These are phyloP conservation scores for Trichoderma endophyticum DNA, from an alignment of 2,329 filamentous ascomycete species.

Conservation along the genomic window DNA sequence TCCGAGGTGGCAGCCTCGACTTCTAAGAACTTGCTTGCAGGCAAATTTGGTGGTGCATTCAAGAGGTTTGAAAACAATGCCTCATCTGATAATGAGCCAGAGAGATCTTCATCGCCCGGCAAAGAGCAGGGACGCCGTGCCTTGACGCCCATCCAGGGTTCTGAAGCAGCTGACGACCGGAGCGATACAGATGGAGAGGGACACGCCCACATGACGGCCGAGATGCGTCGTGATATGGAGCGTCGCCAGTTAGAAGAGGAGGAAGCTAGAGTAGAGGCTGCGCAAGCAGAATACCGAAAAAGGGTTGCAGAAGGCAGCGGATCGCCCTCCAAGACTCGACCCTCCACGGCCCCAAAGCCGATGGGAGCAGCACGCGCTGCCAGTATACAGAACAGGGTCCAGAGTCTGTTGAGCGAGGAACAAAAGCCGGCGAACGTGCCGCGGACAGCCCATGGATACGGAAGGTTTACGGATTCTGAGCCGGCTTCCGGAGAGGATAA, in stretches of 20 bases:
- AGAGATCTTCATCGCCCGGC: slow-evolving; percentile 48
- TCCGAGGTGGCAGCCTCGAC: slow-evolving; percentile 69
- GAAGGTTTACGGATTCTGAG: slow-evolving; percentile 68
- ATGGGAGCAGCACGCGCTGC: slow-evolving; percentile 64
- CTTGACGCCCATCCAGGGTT: slow-evolving; percentile 71
- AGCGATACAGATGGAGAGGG: slow-evolving; percentile 63
- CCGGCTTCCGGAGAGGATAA: slow-evolving; percentile 39
- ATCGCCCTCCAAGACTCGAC: slow-evolving; percentile 36
- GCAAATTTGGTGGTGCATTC: slow-evolving; percentile 91
- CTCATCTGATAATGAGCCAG: slow-evolving; percentile 24
- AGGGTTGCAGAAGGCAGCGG: slow-evolving; percentile 56
- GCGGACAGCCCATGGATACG: slow-evolving; percentile 82
- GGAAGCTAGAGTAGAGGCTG: slow-evolving; percentile 83
- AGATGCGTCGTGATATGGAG: slow-evolving; percentile 87
- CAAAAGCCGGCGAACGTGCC: slow-evolving; percentile 57
- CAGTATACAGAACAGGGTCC: slow-evolving; percentile 90
- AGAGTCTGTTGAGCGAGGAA: slow-evolving; percentile 78
- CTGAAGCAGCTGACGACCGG: slow-evolving; percentile 58
- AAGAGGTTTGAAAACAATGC: slow-evolving; percentile 74
- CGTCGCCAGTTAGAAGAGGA: slow-evolving; percentile 77
- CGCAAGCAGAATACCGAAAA: slow-evolving; percentile 82
- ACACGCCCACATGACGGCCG: slow-evolving; percentile 72
- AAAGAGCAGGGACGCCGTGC: slow-evolving; percentile 48
- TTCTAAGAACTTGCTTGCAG: slow-evolving; percentile 78
- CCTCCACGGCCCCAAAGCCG: slow-evolving; percentile 45